A percentile compares a stretch with the other conserved stretches of the same genome.
Evolutionary conservation across 192 early-diverging fungal genomes (phyloP).

Genomic region (Rhizophagus prolifer): DNA sequence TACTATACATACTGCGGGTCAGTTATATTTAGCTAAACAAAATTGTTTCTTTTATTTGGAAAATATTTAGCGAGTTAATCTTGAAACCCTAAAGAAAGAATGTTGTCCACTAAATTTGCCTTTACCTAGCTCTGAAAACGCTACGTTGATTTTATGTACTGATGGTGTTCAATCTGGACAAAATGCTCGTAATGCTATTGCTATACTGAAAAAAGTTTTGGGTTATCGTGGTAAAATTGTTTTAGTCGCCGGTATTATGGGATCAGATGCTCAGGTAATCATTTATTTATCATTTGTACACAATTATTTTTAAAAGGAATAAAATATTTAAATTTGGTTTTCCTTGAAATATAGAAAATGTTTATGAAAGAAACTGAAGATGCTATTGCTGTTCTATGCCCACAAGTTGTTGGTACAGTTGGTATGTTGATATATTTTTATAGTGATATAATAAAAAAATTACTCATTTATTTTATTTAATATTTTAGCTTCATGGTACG

Average conservation of each 20-base stretch:
- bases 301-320: neutral
- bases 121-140: neutral
- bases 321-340: neutral
- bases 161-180: conserved; percentile 31
- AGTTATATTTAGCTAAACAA: too few species aligned
- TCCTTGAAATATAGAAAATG: conserved; percentile 1
- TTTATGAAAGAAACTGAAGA: conserved; percentile 20
- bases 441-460: neutral
- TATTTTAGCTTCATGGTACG: conserved; percentile 16
- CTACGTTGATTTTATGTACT: conserved; percentile 11
- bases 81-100: neutral
- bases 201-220: neutral
- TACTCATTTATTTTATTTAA: neutral
- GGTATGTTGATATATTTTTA: neutral
- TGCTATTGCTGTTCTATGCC: neutral
- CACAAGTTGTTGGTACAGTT: conserved; percentile 22
- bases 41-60: neutral
- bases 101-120: conserved; percentile 2
- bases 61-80: neutral
- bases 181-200: neutral
- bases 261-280: conserved; percentile 28
- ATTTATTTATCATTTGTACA: neutral
- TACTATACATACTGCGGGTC: too few species aligned
- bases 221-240: conserved; percentile 26
- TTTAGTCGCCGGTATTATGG: conserved; percentile 21